Percentiles rank a stretch among this genome's conserved stretches.
These are phyloP conservation scores for Trichopus zeylanicus DNA, from an alignment of 116 monocot species.

Conservation along the genomic window DNA sequence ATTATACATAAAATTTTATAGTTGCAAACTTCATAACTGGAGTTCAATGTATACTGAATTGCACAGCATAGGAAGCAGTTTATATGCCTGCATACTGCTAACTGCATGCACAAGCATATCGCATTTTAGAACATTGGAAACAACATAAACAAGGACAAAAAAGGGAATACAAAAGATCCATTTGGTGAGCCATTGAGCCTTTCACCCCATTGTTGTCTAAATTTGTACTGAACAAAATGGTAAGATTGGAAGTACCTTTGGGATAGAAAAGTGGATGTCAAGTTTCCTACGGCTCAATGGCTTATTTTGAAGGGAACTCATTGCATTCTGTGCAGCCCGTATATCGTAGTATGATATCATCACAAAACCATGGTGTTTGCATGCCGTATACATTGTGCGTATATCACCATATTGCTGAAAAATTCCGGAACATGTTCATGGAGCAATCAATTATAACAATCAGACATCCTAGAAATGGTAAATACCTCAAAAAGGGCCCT, in stretches of 20 bases:
- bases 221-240: background rate
- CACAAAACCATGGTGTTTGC: conserved; percentile 85
- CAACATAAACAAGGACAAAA: background rate
- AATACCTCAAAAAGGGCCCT: conserved; percentile 68
- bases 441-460: background rate
- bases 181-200: no score
- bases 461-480: background rate
- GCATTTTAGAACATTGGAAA: no score
- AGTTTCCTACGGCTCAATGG: conserved; percentile 53
- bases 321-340: conserved; percentile 72
- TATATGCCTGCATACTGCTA: no score
- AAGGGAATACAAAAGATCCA: background rate
- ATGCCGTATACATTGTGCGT: conserved; percentile 58
- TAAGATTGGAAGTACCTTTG: conserved; percentile 44
- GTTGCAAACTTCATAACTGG: no score
- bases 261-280: conserved; percentile 77
- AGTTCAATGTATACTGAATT: no score
- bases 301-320: conserved; percentile 61
- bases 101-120: no score
- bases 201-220: no score
- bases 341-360: conserved; percentile 91
- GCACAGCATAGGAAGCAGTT: no score
- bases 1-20: no score
- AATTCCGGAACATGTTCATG: background rate
- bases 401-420: conserved; percentile 81